A percentile compares a stretch with the other conserved stretches of the same genome.
These are phyloP conservation scores for Pinus taeda DNA, from an alignment of 75 land plant species.

Conservation along the genomic window DNA sequence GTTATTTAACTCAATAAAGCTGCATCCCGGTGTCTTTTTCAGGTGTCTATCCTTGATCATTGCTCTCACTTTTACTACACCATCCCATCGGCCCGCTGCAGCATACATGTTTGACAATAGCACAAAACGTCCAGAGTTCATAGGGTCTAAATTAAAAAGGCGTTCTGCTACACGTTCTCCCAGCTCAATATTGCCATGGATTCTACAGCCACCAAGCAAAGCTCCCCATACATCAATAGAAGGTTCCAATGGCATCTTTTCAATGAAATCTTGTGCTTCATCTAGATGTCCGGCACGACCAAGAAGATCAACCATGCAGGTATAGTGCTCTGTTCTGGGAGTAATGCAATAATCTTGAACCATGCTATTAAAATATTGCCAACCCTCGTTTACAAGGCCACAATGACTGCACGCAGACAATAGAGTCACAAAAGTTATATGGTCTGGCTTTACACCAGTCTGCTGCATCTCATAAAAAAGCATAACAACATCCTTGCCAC, in stretches of 20 bases:
- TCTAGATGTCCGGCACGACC: neutral
- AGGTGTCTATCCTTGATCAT: conserved; percentile 16
- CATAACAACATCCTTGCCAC: conserved; percentile 7
- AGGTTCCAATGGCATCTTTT: conserved; percentile 6
- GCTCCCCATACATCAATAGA: neutral
- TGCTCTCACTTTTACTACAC: conserved; percentile 12
- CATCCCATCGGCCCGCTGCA: conserved; percentile 28
- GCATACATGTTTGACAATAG: conserved; percentile 19
- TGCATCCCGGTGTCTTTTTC: conserved; percentile 12
- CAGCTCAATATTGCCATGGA: neutral
- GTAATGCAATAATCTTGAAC: neutral
- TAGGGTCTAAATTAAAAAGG: conserved; percentile 11
- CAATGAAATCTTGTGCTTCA: neutral
- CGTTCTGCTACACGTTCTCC: neutral
- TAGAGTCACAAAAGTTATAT: conserved; percentile 5
- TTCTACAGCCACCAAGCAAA: neutral
- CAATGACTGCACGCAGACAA: conserved; percentile 15
- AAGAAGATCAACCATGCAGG: neutral
- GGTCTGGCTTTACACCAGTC: conserved; percentile 12
- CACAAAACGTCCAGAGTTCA: conserved; percentile 2
- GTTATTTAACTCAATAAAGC: conserved; percentile 16
- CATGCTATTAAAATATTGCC: conserved; percentile 4
- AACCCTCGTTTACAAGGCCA: conserved; percentile 1
- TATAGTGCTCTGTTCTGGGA: neutral
- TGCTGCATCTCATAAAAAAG: conserved; percentile 13